Conservation (phyloP, 2,329 filamentous ascomycete genomes). For the Beauveria caledonica region DNA sequence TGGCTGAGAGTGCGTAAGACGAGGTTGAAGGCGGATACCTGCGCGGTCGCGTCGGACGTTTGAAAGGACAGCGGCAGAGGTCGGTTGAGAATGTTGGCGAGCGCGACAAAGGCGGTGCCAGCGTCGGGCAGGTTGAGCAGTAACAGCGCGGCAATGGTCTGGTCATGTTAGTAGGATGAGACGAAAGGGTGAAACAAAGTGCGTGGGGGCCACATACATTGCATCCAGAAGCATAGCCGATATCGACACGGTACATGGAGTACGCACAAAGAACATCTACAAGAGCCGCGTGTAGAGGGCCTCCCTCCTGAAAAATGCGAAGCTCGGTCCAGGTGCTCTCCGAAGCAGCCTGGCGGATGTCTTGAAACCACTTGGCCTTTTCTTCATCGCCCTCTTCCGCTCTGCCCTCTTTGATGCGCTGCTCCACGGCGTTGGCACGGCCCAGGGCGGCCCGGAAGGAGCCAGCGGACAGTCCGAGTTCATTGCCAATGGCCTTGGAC, state of each 20-base stretch:
- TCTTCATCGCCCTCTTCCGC: conserved; percentile 45
- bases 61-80: conserved; percentile 69
- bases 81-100: conserved; percentile 72
- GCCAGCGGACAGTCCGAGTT: conserved; percentile 55
- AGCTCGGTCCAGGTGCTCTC: conserved; percentile 61
- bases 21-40: conserved; percentile 59
- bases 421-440: conserved; percentile 56
- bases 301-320: conserved; percentile 60
- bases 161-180: conserved; percentile 14
- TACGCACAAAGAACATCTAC: conserved; percentile 71
- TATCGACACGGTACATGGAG: conserved; percentile 72
- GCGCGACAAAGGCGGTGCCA: conserved; percentile 57
- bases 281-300: conserved; percentile 59
- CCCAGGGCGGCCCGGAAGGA: conserved; percentile 65
- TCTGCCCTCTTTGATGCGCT: conserved; percentile 43
- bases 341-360: conserved; percentile 56
- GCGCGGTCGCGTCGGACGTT: conserved; percentile 59
- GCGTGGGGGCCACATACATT: conserved; percentile 48
- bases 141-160: conserved; percentile 66
- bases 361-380: conserved; percentile 52
- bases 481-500: conserved; percentile 64
- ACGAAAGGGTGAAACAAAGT: background rate
- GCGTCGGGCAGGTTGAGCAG: conserved; percentile 61
- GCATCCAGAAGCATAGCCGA: conserved; percentile 67
- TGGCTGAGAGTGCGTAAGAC: conserved; percentile 57